Evolutionary conservation across 2,329 filamentous ascomycete genomes (phyloP).

Genomic region (Blastomyces emzantsi): DNA sequence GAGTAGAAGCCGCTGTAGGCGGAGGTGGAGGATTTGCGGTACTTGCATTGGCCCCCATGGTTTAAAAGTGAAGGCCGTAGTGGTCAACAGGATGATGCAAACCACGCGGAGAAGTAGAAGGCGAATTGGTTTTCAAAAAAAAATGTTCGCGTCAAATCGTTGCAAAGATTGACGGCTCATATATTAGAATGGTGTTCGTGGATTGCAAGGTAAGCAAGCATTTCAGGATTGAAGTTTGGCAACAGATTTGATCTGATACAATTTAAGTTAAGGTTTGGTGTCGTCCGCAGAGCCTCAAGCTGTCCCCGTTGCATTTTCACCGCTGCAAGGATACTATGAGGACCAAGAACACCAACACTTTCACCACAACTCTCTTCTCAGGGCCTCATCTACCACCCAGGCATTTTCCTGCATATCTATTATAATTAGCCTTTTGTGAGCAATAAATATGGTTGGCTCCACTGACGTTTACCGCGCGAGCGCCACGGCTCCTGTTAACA

Average conservation of each 20-base stretch:
- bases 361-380: background rate
- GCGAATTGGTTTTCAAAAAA: background rate
- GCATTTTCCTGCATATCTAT: background rate
- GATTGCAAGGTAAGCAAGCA: background rate
- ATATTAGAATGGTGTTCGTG: background rate
- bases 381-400: background rate
- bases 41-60: conserved; percentile 34
- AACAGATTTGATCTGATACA: background rate
- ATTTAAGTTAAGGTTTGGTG: conserved; percentile 7
- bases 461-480: conserved; percentile 71
- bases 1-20: background rate
- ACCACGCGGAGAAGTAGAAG: conserved; percentile 12
- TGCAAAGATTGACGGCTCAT: background rate
- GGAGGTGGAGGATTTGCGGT: conserved; percentile 16
- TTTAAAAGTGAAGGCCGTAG: conserved; percentile 14
- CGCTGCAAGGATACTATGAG: no score
- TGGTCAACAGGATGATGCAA: background rate
- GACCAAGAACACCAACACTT: background rate
- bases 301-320: background rate
- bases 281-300: conserved; percentile 5
- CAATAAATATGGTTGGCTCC: conserved; percentile 23
- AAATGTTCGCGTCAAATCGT: background rate
- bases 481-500: conserved; percentile 96
- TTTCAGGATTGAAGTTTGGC: background rate
- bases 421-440: background rate